Evolutionary conservation across 1,139 yeast species (phyloP).

Genomic region (Geotrichum cucujoidarum): DNA sequence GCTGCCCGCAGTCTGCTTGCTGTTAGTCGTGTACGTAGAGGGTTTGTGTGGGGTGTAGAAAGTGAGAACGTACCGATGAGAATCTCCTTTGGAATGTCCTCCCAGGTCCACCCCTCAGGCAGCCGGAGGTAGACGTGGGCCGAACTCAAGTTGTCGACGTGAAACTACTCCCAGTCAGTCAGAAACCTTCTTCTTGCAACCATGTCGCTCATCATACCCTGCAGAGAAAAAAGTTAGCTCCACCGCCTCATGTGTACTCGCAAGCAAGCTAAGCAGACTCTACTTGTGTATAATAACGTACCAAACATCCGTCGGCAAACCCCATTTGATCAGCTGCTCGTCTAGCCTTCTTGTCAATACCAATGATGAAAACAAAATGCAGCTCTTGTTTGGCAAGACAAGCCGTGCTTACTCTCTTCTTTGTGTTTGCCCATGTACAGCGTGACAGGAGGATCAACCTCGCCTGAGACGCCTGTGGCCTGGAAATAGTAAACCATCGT

Average conservation of each 20-base stretch:
- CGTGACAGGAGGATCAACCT: slow-evolving; percentile 33
- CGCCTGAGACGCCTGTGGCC: slow-evolving; percentile 41
- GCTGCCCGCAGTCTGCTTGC: slow-evolving; percentile 56
- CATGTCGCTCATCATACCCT: too few species aligned
- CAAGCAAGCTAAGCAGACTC: neutral
- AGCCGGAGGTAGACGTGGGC: slow-evolving; percentile 76
- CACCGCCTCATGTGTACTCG: too few species aligned
- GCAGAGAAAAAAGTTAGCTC: neutral
- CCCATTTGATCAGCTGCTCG: slow-evolving; percentile 65
- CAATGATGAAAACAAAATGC: neutral
- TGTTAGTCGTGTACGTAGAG: neutral
- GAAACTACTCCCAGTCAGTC: too few species aligned
- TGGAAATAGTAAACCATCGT: slow-evolving; percentile 58
- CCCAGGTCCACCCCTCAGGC: slow-evolving; percentile 42
- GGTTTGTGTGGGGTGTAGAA: neutral
- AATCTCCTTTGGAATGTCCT: slow-evolving; percentile 49
- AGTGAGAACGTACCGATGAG: slow-evolving; percentile 31
- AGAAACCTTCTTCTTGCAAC: too few species aligned
- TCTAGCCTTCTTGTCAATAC: slow-evolving; percentile 31
- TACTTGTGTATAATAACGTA: slow-evolving; percentile 19
- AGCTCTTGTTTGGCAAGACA: too few species aligned
- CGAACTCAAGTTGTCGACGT: slow-evolving; percentile 72
- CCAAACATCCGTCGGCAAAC: slow-evolving; percentile 70
- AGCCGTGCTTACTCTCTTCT: slow-evolving; percentile 46
- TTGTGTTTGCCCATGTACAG: slow-evolving; percentile 76